Conservation (phyloP, 306 rosid species). For the Begonia fuchsioides region DNA sequence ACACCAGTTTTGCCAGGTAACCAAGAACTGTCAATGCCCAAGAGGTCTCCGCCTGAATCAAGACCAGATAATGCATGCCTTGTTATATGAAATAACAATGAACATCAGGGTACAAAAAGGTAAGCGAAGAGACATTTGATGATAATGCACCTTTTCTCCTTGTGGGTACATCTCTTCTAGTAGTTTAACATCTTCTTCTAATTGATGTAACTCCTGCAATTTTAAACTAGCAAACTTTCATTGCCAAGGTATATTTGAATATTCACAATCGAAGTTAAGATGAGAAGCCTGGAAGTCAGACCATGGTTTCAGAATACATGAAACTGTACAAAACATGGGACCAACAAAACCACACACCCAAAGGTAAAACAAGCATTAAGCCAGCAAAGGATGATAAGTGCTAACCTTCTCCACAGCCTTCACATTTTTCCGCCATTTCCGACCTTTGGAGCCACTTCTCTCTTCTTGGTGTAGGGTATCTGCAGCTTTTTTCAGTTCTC, state of each 20-base stretch:
- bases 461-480: slow-evolving; percentile 88
- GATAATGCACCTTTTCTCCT: slow-evolving; percentile 72
- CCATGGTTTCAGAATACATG: too few species aligned
- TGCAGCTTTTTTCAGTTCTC: slow-evolving; percentile 81
- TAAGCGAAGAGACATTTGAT: not conserved
- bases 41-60: slow-evolving; percentile 97
- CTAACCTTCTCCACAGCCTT: slow-evolving; percentile 74
- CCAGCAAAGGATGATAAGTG: too few species aligned
- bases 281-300: too few species aligned
- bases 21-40: slow-evolving; percentile 99
- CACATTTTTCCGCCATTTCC: slow-evolving; percentile 89
- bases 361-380: not conserved
- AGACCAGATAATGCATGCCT: slow-evolving; percentile 12
- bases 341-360: not conserved
- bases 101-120: not conserved
- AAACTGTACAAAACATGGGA: not conserved
- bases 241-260: slow-evolving; percentile 1
- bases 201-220: slow-evolving; percentile 77
- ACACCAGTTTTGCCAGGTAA: slow-evolving; percentile 80
- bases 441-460: slow-evolving; percentile 76
- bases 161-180: slow-evolving; percentile 98
- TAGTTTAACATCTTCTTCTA: slow-evolving; percentile 96
- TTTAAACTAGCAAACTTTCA: slow-evolving; percentile 15
- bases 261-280: slow-evolving; percentile 6
- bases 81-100: not conserved